These are phyloP conservation scores for Ophiostoma populinum DNA, from an alignment of 2,329 filamentous ascomycete genomes.

Conservation along the genomic window DNA sequence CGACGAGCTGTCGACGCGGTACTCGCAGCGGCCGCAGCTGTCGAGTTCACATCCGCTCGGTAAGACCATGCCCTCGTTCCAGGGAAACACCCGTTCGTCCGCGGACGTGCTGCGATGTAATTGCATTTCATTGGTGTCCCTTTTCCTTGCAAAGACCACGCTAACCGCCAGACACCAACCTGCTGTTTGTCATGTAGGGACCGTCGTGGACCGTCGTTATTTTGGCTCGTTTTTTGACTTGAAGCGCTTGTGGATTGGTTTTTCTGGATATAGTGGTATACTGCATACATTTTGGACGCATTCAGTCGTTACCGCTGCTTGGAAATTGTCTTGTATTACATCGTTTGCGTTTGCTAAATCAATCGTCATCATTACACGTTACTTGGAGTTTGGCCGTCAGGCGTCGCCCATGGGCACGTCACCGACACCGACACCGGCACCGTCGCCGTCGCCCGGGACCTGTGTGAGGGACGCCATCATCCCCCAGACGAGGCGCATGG, in stretches of 20 bases:
- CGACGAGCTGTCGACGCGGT: constrained; percentile 72
- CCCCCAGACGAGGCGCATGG: constrained; percentile 39
- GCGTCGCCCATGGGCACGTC: neutral
- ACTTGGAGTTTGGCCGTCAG: too few relatives aligned
- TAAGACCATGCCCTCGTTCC: constrained; percentile 28
- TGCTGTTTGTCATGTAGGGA: constrained; percentile 47
- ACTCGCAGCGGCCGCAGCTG: constrained; percentile 87
- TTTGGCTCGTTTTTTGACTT: neutral
- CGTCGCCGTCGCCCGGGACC: constrained; percentile 12
- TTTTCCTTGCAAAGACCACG: neutral
- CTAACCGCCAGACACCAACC: constrained; percentile 36
- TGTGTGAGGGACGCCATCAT: constrained; percentile 45
- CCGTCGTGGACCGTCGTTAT: neutral
- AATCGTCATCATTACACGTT: too few relatives aligned
- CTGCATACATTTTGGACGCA: too few relatives aligned
- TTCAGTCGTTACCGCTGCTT: too few relatives aligned
- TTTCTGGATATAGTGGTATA: too few relatives aligned
- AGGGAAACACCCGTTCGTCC: constrained; percentile 7
- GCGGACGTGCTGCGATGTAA: constrained; percentile 3
- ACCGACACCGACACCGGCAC: neutral
- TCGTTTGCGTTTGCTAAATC: neutral
- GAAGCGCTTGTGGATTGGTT: neutral
- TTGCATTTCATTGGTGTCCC: constrained; percentile 2
- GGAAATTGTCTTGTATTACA: neutral
- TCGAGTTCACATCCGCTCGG: constrained; percentile 91